Percentiles rank a stretch among this genome's conserved stretches.
phyloP scores from a whole-genome alignment of 1,284 basidiomycete genomes.

The Trichosporon sp. region DNA sequence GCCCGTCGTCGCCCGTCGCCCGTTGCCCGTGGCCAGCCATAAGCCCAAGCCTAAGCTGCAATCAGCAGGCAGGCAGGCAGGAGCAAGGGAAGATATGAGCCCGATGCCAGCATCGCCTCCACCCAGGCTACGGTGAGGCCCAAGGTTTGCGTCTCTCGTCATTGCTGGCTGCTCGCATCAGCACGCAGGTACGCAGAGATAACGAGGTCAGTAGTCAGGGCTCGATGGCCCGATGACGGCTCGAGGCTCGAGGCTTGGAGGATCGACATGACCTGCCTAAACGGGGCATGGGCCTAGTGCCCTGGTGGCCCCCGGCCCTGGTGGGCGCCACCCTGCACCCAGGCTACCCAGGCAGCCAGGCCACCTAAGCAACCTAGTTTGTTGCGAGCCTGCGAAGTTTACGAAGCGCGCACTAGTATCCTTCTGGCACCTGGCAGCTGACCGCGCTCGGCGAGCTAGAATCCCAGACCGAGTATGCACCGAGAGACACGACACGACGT shows the following conservation, averaged over 20 bases:
- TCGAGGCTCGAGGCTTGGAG: background rate
- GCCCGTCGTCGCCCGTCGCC: background rate
- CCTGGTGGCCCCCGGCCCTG: too few species aligned
- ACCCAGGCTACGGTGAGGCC: too few species aligned
- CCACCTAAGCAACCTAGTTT: background rate
- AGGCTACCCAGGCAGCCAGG: background rate
- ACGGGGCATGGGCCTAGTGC: background rate
- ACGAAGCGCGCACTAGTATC: background rate
- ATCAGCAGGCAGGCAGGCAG: conserved; percentile 3
- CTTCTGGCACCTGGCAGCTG: background rate
- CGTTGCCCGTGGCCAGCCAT: background rate
- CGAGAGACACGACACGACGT: background rate
- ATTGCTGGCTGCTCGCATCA: too few species aligned
- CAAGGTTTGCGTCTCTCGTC: background rate
- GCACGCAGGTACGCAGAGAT: too few species aligned
- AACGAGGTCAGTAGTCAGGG: background rate
- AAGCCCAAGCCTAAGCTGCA: background rate
- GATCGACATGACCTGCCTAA: background rate
- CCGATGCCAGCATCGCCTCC: background rate
- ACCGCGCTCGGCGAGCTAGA: background rate
- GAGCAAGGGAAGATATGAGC: background rate
- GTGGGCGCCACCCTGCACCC: too few species aligned
- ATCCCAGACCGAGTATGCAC: background rate
- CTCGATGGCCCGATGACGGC: background rate
- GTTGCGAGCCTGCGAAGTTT: background rate